phyloP scores from a whole-genome alignment of 2,329 filamentous ascomycete species.

The Hirsutella thompsonii region DNA sequence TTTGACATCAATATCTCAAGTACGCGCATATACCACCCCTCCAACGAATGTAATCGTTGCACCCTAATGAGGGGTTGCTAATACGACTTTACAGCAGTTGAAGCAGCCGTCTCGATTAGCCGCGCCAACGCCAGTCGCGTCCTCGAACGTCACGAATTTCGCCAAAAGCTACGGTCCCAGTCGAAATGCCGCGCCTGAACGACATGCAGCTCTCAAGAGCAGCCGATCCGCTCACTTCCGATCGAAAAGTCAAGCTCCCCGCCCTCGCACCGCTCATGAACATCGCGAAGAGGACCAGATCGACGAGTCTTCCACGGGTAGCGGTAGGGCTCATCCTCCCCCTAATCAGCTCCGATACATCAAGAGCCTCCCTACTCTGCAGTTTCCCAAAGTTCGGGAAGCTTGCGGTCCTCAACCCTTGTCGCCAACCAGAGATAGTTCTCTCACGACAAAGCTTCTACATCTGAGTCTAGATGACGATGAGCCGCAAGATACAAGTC shows the following conservation, averaged over 20 bases:
- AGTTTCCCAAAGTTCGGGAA: constrained; percentile 11
- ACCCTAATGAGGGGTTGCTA: neutral
- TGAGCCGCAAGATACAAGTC: constrained; percentile 19
- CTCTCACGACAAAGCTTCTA: constrained; percentile 24
- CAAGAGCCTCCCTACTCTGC: neutral
- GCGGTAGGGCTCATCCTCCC: constrained; percentile 18
- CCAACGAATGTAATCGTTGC: neutral
- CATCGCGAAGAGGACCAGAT: constrained; percentile 24
- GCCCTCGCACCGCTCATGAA: constrained; percentile 26
- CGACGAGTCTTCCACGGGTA: constrained; percentile 17
- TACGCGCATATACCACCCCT: constrained; percentile 1
- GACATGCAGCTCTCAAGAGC: constrained; percentile 36
- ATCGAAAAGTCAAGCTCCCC: constrained; percentile 23
- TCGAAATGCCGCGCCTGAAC: constrained; percentile 31
- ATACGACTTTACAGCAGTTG: constrained; percentile 11
- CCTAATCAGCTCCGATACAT: constrained; percentile 2
- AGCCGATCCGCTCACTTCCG: constrained; percentile 32
- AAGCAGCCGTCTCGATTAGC: constrained; percentile 27
- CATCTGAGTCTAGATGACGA: constrained; percentile 25
- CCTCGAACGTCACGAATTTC: constrained; percentile 29
- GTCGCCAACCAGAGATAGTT: constrained; percentile 28
- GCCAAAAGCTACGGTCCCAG: constrained; percentile 44
- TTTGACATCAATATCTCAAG: constrained; percentile 18
- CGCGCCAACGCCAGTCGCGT: constrained; percentile 12
- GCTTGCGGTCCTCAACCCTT: constrained; percentile 14